These are phyloP conservation scores for Trametes cinnabarina DNA, from an alignment of 768 basidiomycete species.

Conservation along the genomic window DNA sequence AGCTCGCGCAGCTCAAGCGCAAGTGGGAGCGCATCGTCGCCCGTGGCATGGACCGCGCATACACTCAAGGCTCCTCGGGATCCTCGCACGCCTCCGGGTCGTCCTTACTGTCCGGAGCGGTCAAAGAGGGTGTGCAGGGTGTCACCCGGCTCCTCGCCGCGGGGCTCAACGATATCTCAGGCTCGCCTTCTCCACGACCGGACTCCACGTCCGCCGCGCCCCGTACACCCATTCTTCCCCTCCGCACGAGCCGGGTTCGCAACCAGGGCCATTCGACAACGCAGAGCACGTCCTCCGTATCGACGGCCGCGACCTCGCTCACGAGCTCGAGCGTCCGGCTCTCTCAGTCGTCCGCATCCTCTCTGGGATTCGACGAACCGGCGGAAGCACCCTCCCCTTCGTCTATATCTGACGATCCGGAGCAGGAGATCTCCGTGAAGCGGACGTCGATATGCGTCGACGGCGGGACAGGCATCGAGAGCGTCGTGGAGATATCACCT, in stretches of 20 bases:
- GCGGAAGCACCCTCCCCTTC: no score
- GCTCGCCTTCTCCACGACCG: conserved; percentile 22
- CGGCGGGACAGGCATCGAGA: conserved; percentile 16
- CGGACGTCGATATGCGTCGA: conserved; percentile 11
- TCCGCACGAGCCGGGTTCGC: conserved; percentile 14
- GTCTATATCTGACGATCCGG: conserved; percentile 2
- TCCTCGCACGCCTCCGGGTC: conserved; percentile 33
- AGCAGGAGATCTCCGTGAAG: conserved; percentile 46
- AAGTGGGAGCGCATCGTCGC: conserved; percentile 83
- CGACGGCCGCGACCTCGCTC: conserved; percentile 27
- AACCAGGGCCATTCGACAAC: conserved; percentile 21
- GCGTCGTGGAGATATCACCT: conserved; percentile 22
- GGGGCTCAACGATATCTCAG: conserved; percentile 35
- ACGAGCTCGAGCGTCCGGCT: conserved; percentile 35
- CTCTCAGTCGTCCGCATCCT: conserved; percentile 48
- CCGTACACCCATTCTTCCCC: conserved; percentile 7
- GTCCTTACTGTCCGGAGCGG: conserved; percentile 21
- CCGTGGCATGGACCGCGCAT: conserved; percentile 49
- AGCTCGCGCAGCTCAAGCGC: conserved; percentile 70
- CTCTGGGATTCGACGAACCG: conserved; percentile 36
- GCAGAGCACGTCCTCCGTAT: conserved; percentile 34
- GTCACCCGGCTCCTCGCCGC: conserved; percentile 56
- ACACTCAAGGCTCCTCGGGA: conserved; percentile 17
- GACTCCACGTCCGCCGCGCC: conserved; percentile 13
- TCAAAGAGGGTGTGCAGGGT: conserved; percentile 64